phyloP scores from a whole-genome alignment of 148 eudicot genomes.

The Fagopyrum tataricum region DNA sequence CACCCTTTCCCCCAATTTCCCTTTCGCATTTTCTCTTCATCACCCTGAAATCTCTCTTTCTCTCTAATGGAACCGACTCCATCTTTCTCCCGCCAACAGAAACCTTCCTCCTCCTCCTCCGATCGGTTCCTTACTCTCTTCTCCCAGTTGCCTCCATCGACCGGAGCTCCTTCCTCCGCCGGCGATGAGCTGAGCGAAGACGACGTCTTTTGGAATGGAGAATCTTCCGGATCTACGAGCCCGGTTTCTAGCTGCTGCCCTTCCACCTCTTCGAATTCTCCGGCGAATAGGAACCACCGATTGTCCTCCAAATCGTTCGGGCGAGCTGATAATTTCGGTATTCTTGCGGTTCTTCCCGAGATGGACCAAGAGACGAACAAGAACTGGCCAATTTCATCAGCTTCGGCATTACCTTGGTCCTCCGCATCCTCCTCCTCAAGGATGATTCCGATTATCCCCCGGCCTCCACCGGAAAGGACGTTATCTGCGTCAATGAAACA shows the following conservation, averaged over 20 bases:
- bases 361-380: not conserved
- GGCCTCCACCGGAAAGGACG: constrained; percentile 13
- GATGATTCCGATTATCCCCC: constrained; percentile 25
- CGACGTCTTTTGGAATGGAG: constrained; percentile 32
- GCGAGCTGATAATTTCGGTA: constrained; percentile 28
- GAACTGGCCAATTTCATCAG: constrained; percentile 12
- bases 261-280: not conserved
- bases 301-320: constrained; percentile 5
- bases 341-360: constrained; percentile 37
- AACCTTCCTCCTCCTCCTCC: constrained; percentile 16
- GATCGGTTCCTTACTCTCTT: constrained; percentile 24
- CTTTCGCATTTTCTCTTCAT: not conserved
- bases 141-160: constrained; percentile 14
- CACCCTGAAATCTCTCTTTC: not conserved
- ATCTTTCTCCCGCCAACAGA: constrained; percentile 16
- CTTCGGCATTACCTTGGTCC: constrained; percentile 16
- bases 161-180: constrained; percentile 14
- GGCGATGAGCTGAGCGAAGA: constrained; percentile 36
- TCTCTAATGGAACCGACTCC: constrained; percentile 17
- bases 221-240: constrained; percentile 14
- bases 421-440: constrained; percentile 17
- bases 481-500: constrained; percentile 19
- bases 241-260: constrained; percentile 17
- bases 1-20: constrained; percentile 2
- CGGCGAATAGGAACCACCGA: not conserved